Conservation (phyloP, 306 rosid genomes). For the Senna tora region DNA sequence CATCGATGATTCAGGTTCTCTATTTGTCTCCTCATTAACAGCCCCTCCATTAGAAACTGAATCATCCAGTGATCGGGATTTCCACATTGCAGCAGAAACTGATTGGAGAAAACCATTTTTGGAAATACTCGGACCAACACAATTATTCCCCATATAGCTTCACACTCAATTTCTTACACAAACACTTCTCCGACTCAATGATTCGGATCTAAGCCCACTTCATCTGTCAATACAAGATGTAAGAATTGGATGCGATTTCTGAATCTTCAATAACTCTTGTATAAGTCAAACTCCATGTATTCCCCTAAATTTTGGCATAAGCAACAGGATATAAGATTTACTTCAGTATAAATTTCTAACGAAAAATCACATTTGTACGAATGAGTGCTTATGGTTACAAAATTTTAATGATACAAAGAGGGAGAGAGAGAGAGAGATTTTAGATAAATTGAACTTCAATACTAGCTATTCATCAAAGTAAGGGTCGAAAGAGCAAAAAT, state of each 20-base stretch:
- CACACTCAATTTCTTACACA: constrained; percentile 36
- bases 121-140: constrained; percentile 91
- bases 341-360: neutral
- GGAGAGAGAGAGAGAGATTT: constrained; percentile 18
- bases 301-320: constrained; percentile 8
- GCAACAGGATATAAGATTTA: constrained; percentile 40
- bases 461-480: constrained; percentile 12
- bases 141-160: constrained; percentile 81
- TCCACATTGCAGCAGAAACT: constrained; percentile 93
- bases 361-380: constrained; percentile 1
- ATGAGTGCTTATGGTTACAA: neutral
- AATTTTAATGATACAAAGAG: neutral
- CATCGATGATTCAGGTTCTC: constrained; percentile 64
- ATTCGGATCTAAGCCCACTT: constrained; percentile 49
- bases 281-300: constrained; percentile 61
- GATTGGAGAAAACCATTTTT: constrained; percentile 88
- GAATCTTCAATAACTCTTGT: constrained; percentile 31
- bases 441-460: constrained; percentile 29
- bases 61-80: constrained; percentile 54
- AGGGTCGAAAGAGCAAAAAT: constrained; percentile 20
- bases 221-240: constrained; percentile 44
- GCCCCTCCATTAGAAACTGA: constrained; percentile 62
- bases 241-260: constrained; percentile 57
- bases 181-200: constrained; percentile 40
- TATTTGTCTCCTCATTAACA: constrained; percentile 46